These are phyloP conservation scores for Phytopythium vexans DNA, from an alignment of 352 stramenopile genomes.

Conservation along the genomic window DNA sequence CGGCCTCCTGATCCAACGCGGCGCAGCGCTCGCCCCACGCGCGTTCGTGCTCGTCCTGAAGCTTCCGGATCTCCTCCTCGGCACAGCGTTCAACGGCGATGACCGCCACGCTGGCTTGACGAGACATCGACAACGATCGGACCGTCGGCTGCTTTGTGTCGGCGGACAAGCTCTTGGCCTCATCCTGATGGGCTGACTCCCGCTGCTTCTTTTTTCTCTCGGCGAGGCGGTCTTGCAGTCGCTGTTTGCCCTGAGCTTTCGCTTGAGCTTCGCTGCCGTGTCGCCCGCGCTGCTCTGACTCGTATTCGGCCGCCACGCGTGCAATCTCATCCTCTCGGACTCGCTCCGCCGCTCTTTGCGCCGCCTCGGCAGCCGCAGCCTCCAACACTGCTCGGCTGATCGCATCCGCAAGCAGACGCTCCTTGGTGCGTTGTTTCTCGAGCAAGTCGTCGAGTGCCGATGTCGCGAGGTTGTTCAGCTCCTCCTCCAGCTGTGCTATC, in stretches of 20 bases:
- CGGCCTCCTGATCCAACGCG: conserved; percentile 22
- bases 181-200: background rate
- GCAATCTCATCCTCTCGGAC: conserved; percentile 20
- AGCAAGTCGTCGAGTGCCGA: background rate
- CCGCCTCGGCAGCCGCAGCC: conserved; percentile 15
- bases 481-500: conserved; percentile 6
- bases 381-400: conserved; percentile 18
- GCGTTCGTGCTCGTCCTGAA: conserved; percentile 23
- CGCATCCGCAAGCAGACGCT: background rate
- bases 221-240: conserved; percentile 23
- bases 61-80: conserved; percentile 20
- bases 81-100: conserved; percentile 11
- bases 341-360: conserved; percentile 25
- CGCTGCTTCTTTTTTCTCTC: conserved; percentile 20
- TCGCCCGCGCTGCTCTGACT: conserved; percentile 1
- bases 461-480: conserved; percentile 9
- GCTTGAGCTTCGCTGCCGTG: conserved; percentile 1
- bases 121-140: background rate
- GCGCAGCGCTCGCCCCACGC: conserved; percentile 18
- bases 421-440: background rate
- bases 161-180: background rate
- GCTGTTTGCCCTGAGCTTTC: conserved; percentile 4
- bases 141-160: background rate
- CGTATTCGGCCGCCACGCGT: conserved; percentile 27
- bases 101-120: conserved; percentile 1